These are phyloP conservation scores for Leptomonas pyrrhocoris DNA, from an alignment of 208 protist genomes.

Conservation along the genomic window DNA sequence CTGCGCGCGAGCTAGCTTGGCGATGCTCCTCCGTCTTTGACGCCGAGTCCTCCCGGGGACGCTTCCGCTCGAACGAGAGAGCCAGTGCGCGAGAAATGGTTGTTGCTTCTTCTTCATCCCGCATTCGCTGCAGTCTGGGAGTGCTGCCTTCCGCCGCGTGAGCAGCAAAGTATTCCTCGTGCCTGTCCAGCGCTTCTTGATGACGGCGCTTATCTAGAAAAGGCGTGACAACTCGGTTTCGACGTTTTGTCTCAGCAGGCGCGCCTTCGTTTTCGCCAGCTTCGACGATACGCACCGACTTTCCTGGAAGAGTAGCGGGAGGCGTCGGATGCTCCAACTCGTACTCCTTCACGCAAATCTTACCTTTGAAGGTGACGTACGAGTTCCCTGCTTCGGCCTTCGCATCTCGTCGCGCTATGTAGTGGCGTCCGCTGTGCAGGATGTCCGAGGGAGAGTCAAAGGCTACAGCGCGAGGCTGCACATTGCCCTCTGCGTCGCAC, in stretches of 20 bases:
- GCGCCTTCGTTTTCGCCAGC: background rate
- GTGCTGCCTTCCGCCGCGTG: background rate
- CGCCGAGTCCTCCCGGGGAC: slow-evolving; percentile 25
- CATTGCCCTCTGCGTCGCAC: slow-evolving; percentile 70
- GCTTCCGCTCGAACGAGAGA: slow-evolving; percentile 29
- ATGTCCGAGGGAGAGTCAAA: slow-evolving; percentile 86
- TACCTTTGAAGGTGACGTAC: slow-evolving; percentile 79
- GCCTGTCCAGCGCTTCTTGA: background rate
- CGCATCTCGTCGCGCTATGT: slow-evolving; percentile 75
- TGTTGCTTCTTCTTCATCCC: slow-evolving; percentile 1
- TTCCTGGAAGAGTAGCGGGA: background rate
- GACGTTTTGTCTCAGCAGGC: background rate
- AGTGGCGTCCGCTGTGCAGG: slow-evolving; percentile 75
- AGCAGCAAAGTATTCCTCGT: slow-evolving; percentile 10
- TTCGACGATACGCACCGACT: background rate
- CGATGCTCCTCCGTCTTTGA: background rate
- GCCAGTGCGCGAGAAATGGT: slow-evolving; percentile 30
- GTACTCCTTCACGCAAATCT: slow-evolving; percentile 86
- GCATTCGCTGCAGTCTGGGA: background rate
- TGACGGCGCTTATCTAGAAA: slow-evolving; percentile 8
- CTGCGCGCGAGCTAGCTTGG: background rate
- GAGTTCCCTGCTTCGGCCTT: slow-evolving; percentile 38
- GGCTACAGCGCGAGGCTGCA: slow-evolving; percentile 72
- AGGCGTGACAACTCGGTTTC: slow-evolving; percentile 14
- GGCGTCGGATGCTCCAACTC: slow-evolving; percentile 56